Conservation (phyloP, 441 rosid genomes). For the Rhodomyrtus psidioides region DNA sequence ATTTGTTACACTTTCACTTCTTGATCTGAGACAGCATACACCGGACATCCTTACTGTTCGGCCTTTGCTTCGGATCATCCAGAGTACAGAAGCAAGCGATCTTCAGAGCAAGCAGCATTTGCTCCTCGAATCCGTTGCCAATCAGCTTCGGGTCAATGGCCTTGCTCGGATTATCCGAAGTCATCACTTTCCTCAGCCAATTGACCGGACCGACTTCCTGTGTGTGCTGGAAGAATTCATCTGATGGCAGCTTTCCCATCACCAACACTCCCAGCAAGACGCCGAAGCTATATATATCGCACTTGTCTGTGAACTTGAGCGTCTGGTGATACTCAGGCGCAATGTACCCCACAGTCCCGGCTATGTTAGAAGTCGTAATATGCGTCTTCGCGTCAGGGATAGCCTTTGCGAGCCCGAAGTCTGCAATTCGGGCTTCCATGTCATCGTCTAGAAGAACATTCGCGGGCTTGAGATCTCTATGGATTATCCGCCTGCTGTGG, state of each 20-base stretch:
- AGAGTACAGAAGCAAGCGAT: conserved; percentile 78
- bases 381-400: conserved; percentile 76
- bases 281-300: conserved; percentile 82
- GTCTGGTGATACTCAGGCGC: conserved; percentile 88
- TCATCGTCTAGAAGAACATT: conserved; percentile 79
- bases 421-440: conserved; percentile 87
- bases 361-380: conserved; percentile 48
- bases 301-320: conserved; percentile 69
- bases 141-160: conserved; percentile 54
- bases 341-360: conserved; percentile 85
- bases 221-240: conserved; percentile 66
- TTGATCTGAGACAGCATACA: conserved; percentile 65
- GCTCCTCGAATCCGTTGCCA: conserved; percentile 62
- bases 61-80: conserved; percentile 83
- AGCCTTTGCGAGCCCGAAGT: conserved; percentile 78
- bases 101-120: conserved; percentile 69
- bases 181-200: conserved; percentile 75
- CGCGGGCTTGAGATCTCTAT: conserved; percentile 83
- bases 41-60: conserved; percentile 69
- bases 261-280: conserved; percentile 63
- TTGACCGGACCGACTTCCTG: conserved; percentile 54
- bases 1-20: background rate
- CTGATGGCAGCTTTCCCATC: conserved; percentile 82
- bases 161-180: conserved; percentile 49
- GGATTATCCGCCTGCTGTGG: conserved; percentile 65